A percentile compares a stretch with the other conserved stretches of the same genome.
Evolutionary conservation across 2,329 filamentous ascomycete species (phyloP).

Genomic region (Penicillium thymicola): DNA sequence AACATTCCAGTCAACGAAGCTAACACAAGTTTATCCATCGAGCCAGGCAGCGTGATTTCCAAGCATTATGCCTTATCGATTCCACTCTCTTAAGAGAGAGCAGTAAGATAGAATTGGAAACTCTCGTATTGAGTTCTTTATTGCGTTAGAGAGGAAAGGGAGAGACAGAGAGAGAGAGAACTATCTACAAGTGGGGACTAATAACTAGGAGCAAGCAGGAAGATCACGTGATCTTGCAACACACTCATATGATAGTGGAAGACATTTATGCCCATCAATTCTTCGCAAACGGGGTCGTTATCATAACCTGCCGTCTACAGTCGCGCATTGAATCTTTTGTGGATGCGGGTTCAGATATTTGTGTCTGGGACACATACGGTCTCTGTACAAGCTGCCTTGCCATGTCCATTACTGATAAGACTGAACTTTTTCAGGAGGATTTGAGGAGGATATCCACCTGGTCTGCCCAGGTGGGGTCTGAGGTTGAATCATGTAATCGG

Average conservation of each 20-base stretch:
- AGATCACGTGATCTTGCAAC: too few species aligned
- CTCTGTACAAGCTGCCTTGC: neutral
- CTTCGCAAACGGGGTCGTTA: neutral
- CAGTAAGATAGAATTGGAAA: too few species aligned
- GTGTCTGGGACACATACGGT: too few species aligned
- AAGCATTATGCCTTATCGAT: neutral
- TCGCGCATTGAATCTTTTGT: neutral
- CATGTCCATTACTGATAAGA: neutral
- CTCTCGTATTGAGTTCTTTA: too few species aligned
- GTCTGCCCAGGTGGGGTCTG: neutral
- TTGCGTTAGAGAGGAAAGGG: too few species aligned
- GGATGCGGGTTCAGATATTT: neutral
- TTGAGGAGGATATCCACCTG: neutral
- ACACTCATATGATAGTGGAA: neutral
- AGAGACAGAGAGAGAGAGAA: too few species aligned
- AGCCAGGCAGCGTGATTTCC: neutral
- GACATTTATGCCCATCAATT: neutral
- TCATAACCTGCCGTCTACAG: neutral
- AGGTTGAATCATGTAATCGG: neutral
- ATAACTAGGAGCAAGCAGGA: too few species aligned
- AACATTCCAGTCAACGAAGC: conserved; percentile 3
- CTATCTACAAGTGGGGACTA: too few species aligned
- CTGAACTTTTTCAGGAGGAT: neutral
- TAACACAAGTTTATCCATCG: neutral
- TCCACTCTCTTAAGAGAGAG: too few species aligned